Base-by-base conservation (phyloP, 1,284 basidiomycete species). In the Blastosporella zonata region DNA sequence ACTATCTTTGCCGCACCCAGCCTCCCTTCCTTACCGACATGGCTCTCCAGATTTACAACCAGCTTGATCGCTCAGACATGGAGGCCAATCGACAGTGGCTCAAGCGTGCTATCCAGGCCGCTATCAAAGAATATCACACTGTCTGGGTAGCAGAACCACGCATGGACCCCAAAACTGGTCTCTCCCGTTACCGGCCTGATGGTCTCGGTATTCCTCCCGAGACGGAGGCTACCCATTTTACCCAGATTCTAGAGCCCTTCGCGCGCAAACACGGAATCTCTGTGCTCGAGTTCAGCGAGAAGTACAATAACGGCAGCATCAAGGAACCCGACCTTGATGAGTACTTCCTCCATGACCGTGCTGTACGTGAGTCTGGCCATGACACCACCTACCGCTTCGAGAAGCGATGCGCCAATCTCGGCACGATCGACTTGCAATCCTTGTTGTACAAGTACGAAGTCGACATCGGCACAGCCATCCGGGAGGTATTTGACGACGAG, bases 21-120 rank as follows among this genome's bases (percentile, higher is more conserved):
- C 96, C 96, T 25, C 96, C 96, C 0, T 99, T 99, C 86, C 78
- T 99, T 42, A 99, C 96, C 49, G 97, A 99, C 69, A 93, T 98
- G 84, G 93, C 95, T 0, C 78, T 98, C 27, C 97, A 98, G 67
- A 96, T 98, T 65, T 99, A 92, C 74, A 94, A 95, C 62, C 92
- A 95, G 63, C 82, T 97, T 47, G 93, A 97, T 62, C 86, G 90
- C 22, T 85, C 83, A 3, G 86, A 95, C 57, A 73, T 87, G 53
- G 82, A 83, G 28, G 82, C 82, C 49, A 97, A 97, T 73, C 89
- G 89, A 40, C 73, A 75, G 41, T 99, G 95, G 94, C 79, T 99
- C 45, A 96, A 93, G 67, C 84, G 87, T 17, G 95, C 94, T 2
- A 97, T 99, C 53, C 88, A 90, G 63, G 93, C 96, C 3, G 94